Evolutionary conservation across 2,329 filamentous ascomycete species (phyloP), one percentile per base, ranked within the genome.

Genomic region (Neoarthrinium moseri): DNA sequence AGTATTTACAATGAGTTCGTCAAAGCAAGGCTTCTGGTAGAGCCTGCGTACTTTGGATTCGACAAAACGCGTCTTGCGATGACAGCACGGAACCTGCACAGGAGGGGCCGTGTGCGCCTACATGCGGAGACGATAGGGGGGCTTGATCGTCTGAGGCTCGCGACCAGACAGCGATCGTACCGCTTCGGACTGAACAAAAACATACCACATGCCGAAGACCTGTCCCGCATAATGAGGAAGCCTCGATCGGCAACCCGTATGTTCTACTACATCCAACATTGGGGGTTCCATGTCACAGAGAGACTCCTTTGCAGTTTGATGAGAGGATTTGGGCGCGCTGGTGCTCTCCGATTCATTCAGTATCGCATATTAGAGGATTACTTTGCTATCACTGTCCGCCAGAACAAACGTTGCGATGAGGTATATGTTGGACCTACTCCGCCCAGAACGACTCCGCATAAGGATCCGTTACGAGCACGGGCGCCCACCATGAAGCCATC

Each of bases 401-500:
- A 36, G 7, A 17, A 44, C 13, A 43, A 51, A 7, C 43, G 36
- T n/a, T 41, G 32, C 10, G 26, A 42, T 6, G 26, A 46, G 5
- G 26, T 21, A 2, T 15, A n/a, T 4, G 21, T 37, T 17, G 26
- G 24, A 23, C 18, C 18, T 2, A 13, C 22, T 6, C 20, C 5
- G 12, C 13, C 4, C 34, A 49, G 4, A 26, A 23, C 4, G 21
- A 20, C 2, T 36, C 46, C 18, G 20, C 8, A 56, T 11, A 33
- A 40, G 32, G 4, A 36, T 22, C 33, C 27, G 15, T 30, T 29
- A 17, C 36, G 38, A n/a, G 43, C 39, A 30, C 8, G 15, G 17
- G 7, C 10, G 18, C 32, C 44, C 5, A 11, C n/a, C 6, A n/a
- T 72, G 37, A 56, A 72, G 41, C 88, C 89, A 2, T 81, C 78